Evolutionary conservation across 2,329 filamentous ascomycete species (phyloP).

Genomic region (Dryadomyces quercivorus): DNA sequence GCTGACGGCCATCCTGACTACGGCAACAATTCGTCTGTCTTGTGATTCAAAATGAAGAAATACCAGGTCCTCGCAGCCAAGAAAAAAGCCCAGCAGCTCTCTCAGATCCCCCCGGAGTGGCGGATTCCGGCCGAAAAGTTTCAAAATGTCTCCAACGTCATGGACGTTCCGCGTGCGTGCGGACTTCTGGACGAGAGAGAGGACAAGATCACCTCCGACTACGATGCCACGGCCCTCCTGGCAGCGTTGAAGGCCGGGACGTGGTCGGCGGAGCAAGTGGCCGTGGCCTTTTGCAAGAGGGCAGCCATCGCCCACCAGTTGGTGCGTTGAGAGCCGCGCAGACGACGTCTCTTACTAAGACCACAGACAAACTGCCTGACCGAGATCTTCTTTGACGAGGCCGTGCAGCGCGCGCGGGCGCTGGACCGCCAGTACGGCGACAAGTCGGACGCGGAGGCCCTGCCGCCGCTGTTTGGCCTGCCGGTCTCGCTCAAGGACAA

Average conservation of each 20-base stretch:
- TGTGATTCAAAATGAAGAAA: not conserved
- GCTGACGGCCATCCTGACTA: no score
- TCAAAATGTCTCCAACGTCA: not conserved
- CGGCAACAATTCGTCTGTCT: no score
- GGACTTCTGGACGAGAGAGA: slow-evolving; percentile 5
- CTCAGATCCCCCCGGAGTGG: not conserved
- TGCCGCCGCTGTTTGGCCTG: slow-evolving; percentile 26
- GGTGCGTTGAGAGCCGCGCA: not conserved
- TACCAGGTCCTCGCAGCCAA: not conserved
- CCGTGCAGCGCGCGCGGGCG: slow-evolving; percentile 17
- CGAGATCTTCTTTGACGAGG: slow-evolving; percentile 22
- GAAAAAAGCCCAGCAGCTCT: not conserved
- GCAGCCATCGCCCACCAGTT: slow-evolving; percentile 7
- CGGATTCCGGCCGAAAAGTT: not conserved
- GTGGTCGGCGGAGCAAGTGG: slow-evolving; percentile 3
- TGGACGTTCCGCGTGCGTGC: not conserved
- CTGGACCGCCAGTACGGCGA: slow-evolving; percentile 17
- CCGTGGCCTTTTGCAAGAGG: slow-evolving; percentile 6
- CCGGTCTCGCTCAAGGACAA: slow-evolving; percentile 36
- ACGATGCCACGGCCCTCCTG: slow-evolving; percentile 4
- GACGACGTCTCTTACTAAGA: not conserved
- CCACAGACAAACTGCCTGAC: slow-evolving; percentile 24
- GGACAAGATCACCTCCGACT: slow-evolving; percentile 3
- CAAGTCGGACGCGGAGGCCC: slow-evolving; percentile 13
- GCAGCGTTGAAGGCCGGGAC: slow-evolving; percentile 1